Percentiles rank a stretch among this genome's conserved stretches.
phyloP scores from a whole-genome alignment of 805 yeast genomes.

The Candida palmyrensis region DNA sequence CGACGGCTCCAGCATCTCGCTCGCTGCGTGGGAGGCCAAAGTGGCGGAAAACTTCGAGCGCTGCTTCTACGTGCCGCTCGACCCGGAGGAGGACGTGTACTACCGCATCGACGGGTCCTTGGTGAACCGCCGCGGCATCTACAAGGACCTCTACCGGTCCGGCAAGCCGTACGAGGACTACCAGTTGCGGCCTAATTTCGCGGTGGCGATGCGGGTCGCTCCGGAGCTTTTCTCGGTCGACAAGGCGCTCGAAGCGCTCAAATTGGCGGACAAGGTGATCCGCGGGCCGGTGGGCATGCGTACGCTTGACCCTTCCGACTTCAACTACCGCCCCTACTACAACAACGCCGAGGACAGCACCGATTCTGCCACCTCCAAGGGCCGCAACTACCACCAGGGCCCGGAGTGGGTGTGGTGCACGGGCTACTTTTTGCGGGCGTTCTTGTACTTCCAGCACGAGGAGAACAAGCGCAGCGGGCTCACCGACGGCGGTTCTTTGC shows the following conservation, averaged over 20 bases:
- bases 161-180: constrained; percentile 93
- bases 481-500: constrained; percentile 24
- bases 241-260: constrained; percentile 60
- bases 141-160: constrained; percentile 76
- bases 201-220: constrained; percentile 91
- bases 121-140: constrained; percentile 88
- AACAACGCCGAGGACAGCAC: constrained; percentile 71
- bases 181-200: constrained; percentile 86
- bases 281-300: constrained; percentile 91
- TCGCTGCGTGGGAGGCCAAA: constrained; percentile 68
- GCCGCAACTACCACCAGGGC: constrained; percentile 96
- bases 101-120: constrained; percentile 59
- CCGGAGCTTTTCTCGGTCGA: constrained; percentile 77
- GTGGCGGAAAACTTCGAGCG: constrained; percentile 72
- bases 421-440: constrained; percentile 86
- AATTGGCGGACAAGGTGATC: constrained; percentile 63
- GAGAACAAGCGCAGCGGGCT: constrained; percentile 26
- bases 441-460: constrained; percentile 45
- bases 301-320: constrained; percentile 89
- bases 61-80: constrained; percentile 69
- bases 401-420: constrained; percentile 97
- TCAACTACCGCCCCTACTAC: constrained; percentile 88
- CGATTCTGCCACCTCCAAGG: constrained; percentile 91
- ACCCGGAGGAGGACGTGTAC: constrained; percentile 53
- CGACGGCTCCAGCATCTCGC: constrained; percentile 52